phyloP scores from a whole-genome alignment of 305 asterid genomes.

The Rubia tinctorum region DNA sequence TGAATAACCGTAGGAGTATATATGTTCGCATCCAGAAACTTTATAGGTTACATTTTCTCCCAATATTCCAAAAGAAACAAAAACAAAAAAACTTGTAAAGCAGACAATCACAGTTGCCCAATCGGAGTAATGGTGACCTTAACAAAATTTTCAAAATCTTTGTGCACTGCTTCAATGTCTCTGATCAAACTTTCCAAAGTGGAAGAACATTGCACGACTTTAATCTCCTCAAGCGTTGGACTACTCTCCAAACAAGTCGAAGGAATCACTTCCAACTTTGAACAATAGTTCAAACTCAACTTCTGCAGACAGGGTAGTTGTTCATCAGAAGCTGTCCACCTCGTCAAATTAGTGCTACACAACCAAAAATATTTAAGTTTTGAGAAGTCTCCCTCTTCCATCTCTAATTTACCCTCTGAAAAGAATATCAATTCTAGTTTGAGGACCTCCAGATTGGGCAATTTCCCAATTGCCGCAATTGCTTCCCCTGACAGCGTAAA shows the following conservation, averaged over 20 bases:
- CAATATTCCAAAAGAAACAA: too few relatives aligned
- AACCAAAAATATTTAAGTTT: background rate
- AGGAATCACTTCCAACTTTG: background rate
- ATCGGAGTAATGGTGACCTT: background rate
- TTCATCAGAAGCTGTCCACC: background rate
- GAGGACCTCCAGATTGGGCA: background rate
- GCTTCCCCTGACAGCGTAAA: background rate
- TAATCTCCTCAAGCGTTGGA: background rate
- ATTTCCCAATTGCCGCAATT: background rate
- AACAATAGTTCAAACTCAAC: background rate
- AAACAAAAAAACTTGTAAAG: background rate
- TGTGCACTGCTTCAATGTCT: background rate
- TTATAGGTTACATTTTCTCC: too few relatives aligned
- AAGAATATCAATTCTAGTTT: background rate
- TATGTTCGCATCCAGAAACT: too few relatives aligned
- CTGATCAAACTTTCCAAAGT: background rate
- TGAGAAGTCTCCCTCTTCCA: constrained; percentile 1
- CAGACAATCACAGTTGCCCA: too few relatives aligned
- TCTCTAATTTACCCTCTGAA: background rate
- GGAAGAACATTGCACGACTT: background rate
- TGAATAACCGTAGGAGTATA: too few relatives aligned
- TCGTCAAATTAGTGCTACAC: background rate
- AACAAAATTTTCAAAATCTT: background rate
- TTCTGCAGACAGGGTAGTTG: background rate
- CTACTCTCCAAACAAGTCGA: background rate